Conservation (phyloP, 129 eudicot genomes). For the Helianthus annuus region DNA sequence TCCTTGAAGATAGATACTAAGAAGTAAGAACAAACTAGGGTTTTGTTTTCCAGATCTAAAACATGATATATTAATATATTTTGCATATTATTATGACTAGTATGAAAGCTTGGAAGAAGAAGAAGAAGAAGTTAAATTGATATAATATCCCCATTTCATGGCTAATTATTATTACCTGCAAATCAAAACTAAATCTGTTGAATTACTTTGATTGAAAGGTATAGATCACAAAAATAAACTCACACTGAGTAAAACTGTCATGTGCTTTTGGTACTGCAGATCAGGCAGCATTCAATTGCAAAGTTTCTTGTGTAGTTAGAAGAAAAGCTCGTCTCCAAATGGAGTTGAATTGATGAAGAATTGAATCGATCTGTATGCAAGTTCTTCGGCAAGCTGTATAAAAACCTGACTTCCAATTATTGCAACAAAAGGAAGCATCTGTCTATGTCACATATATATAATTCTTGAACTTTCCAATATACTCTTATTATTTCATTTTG, state of each 20-base stretch:
- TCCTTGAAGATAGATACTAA: not conserved
- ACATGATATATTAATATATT: slow-evolving; percentile 8
- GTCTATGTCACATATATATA: slow-evolving; percentile 13
- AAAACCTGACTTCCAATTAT: slow-evolving; percentile 22
- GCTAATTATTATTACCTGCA: slow-evolving; percentile 23
- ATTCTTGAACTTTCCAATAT: slow-evolving; percentile 11
- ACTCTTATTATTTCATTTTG: not conserved
- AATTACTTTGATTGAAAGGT: slow-evolving; percentile 30
- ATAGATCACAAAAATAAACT: slow-evolving; percentile 30
- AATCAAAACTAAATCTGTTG: slow-evolving; percentile 6
- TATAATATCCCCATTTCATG: slow-evolving; percentile 8
- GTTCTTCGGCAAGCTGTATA: slow-evolving; percentile 29
- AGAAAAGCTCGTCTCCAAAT: slow-evolving; percentile 19
- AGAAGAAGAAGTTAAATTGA: slow-evolving; percentile 23
- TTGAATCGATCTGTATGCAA: slow-evolving; percentile 29
- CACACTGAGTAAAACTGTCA: slow-evolving; percentile 36
- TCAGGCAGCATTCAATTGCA: slow-evolving; percentile 32
- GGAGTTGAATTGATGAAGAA: slow-evolving; percentile 16
- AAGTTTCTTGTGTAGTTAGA: slow-evolving; percentile 21
- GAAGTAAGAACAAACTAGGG: slow-evolving; percentile 25
- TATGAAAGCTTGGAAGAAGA: slow-evolving; percentile 26
- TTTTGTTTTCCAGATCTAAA: slow-evolving; percentile 34
- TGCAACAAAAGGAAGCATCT: slow-evolving; percentile 27
- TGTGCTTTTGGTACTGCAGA: slow-evolving; percentile 35
- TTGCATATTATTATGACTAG: not conserved